Conservation (phyloP, 2,329 filamentous ascomycete genomes). For the Aspergillus jensenii region DNA sequence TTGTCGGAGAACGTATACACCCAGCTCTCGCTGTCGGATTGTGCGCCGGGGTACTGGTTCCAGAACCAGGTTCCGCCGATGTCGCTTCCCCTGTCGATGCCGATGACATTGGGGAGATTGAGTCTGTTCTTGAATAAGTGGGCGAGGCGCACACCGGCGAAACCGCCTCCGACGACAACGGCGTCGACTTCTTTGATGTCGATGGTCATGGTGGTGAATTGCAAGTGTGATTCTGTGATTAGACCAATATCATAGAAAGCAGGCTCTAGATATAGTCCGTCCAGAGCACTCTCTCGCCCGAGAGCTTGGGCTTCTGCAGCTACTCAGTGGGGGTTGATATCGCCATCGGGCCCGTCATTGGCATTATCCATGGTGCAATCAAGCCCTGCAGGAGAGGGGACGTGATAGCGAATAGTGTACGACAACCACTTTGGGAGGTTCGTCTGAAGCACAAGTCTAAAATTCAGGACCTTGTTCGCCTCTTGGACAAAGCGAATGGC, state of each 20-base stretch:
- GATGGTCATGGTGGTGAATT: neutral
- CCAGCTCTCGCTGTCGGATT: slow-evolving; percentile 55
- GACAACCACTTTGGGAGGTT: neutral
- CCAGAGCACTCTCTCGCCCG: neutral
- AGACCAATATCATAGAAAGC: too few relatives aligned
- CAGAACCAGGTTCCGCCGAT: slow-evolving; percentile 57
- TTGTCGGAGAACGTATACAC: slow-evolving; percentile 43
- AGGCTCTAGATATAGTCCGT: neutral
- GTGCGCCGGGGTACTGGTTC: slow-evolving; percentile 58
- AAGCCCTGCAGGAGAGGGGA: neutral
- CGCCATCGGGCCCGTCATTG: neutral
- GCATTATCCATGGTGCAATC: neutral
- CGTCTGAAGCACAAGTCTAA: neutral
- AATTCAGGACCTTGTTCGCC: neutral
- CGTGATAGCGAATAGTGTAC: neutral
- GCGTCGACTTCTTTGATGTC: slow-evolving; percentile 19
- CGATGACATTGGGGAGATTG: slow-evolving; percentile 9
- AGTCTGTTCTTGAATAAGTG: slow-evolving; percentile 37
- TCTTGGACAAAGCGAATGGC: neutral
- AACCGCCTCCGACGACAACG: slow-evolving; percentile 21
- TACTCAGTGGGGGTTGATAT: neutral
- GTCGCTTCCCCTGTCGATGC: slow-evolving; percentile 55
- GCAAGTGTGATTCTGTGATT: too few relatives aligned
- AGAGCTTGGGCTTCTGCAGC: neutral
- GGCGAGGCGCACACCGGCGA: slow-evolving; percentile 50